These are phyloP conservation scores for Fusarium bulbicola DNA, from an alignment of 2,329 filamentous ascomycete species.

Conservation along the genomic window DNA sequence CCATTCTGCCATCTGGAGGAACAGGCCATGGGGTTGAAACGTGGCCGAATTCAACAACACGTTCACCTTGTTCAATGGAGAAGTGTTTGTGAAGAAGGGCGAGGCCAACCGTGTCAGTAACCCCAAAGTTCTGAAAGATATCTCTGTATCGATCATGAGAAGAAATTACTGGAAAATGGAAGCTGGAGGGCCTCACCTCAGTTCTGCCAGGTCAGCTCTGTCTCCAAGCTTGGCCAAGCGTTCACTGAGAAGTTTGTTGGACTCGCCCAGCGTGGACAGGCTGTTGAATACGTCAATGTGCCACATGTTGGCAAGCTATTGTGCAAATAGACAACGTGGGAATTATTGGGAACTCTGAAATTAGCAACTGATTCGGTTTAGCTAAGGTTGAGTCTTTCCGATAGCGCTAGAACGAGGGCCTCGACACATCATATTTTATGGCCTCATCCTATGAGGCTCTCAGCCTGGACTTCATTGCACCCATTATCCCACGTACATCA, in stretches of 20 bases:
- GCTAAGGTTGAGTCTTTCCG: background rate
- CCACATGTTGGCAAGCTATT: background rate
- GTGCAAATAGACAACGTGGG: background rate
- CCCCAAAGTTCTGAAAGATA: background rate
- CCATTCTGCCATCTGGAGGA: background rate
- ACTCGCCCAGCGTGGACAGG: background rate
- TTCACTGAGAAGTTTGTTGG: background rate
- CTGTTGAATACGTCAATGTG: background rate
- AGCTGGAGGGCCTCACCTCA: background rate
- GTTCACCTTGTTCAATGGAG: background rate
- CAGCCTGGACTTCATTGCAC: background rate
- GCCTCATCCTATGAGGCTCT: background rate
- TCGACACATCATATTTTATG: background rate
- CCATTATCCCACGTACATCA: background rate
- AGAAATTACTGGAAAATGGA: accelerated
- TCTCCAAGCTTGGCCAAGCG: background rate
- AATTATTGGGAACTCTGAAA: background rate
- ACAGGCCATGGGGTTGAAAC: background rate
- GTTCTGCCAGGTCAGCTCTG: background rate
- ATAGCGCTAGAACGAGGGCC: background rate
- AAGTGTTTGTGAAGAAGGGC: background rate
- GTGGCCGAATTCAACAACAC: background rate
- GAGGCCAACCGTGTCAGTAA: background rate
- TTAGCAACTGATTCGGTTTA: background rate
- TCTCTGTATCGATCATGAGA: background rate